Evolutionary conservation across 352 stramenopile genomes (phyloP).

Genomic region (Globisporangium lucens): DNA sequence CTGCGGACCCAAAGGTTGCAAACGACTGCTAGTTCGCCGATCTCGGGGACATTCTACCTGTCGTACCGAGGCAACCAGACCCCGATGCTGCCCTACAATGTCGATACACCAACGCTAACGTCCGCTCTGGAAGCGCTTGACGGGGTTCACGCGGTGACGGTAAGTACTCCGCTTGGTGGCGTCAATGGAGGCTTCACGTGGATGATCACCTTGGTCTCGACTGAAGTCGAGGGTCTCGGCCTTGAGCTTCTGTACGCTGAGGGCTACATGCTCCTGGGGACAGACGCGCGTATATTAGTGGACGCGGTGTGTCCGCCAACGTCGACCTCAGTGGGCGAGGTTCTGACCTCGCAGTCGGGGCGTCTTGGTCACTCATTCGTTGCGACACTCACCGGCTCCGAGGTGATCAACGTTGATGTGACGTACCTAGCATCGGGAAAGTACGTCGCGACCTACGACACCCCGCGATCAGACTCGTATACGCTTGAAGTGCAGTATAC

Average conservation of each 20-base stretch:
- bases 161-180: conserved; percentile 30
- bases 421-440: conserved; percentile 58
- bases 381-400: conserved; percentile 47
- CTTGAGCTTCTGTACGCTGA: conserved; percentile 76
- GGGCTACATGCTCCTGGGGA: conserved; percentile 67
- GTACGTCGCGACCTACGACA: conserved; percentile 89
- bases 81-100: conserved; percentile 66
- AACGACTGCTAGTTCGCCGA: conserved; percentile 38
- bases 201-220: conserved; percentile 83
- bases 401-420: conserved; percentile 59
- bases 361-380: conserved; percentile 68
- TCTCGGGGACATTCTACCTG: conserved; percentile 88
- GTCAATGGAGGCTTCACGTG: conserved; percentile 68
- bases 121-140: conserved; percentile 64
- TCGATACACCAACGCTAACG: conserved; percentile 42
- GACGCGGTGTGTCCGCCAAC: conserved; percentile 40
- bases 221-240: conserved; percentile 38
- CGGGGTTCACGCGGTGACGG: conserved; percentile 69
- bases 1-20: conserved; percentile 75
- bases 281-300: conserved; percentile 40
- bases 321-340: conserved; percentile 31
- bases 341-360: conserved; percentile 38
- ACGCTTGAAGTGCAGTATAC: conserved; percentile 79
- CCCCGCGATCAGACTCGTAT: conserved; percentile 84
- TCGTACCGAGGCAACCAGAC: conserved; percentile 70